Evolutionary conservation across 495 filamentous ascomycete species (phyloP).

Genomic region (Podospora bellae-mahoneyi): DNA sequence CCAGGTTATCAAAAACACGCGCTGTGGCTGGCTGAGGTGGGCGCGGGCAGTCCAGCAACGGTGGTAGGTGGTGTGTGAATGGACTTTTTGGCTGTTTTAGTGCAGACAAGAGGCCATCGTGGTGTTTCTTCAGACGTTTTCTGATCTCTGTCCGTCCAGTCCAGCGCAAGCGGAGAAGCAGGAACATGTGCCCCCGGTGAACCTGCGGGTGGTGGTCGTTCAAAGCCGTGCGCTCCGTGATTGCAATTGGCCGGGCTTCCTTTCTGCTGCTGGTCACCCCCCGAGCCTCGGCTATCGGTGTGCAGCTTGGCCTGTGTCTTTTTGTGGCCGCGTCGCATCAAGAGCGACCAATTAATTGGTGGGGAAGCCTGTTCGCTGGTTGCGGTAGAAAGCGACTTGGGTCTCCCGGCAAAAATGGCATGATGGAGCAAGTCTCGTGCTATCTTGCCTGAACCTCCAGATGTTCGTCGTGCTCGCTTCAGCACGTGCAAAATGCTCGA

Average conservation of each 20-base stretch:
- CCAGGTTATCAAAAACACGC: not conserved
- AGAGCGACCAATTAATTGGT: not conserved
- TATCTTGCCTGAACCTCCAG: not conserved
- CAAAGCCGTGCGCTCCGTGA: slow-evolving; percentile 4
- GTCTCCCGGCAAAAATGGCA: not conserved
- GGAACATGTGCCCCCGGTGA: not conserved
- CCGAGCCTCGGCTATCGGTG: slow-evolving; percentile 7
- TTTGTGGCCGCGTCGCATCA: not conserved
- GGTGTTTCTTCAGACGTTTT: not conserved
- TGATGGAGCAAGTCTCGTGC: not conserved
- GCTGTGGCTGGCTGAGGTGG: not conserved
- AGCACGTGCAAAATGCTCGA: not conserved
- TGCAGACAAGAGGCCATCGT: not conserved
- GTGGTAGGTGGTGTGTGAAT: not conserved
- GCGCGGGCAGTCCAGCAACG: not conserved
- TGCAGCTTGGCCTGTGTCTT: not conserved
- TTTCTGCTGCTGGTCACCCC: not conserved
- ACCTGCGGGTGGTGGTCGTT: no score
- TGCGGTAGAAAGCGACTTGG: not conserved
- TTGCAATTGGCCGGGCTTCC: not conserved
- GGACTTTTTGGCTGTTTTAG: not conserved
- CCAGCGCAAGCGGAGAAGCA: not conserved
- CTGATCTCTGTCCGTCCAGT: not conserved
- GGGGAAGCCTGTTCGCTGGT: not conserved
- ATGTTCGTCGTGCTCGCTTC: not conserved